phyloP scores from a whole-genome alignment of 164 flowering plant genomes.

The Macadamia integrifolia region DNA sequence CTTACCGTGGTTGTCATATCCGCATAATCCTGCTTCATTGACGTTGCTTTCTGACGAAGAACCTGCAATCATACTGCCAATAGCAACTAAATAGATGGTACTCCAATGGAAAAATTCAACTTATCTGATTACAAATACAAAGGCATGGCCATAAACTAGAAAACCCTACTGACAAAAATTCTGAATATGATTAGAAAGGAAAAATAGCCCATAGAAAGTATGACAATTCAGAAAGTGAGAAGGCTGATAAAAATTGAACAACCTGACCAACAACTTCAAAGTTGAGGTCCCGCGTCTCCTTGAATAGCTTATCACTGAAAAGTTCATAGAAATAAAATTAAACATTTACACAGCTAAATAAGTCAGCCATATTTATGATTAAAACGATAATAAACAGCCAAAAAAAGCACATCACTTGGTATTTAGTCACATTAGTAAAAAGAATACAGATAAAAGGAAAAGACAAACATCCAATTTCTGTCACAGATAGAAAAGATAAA shows the following conservation, averaged over 20 bases:
- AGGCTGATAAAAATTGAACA: slow-evolving; percentile 21
- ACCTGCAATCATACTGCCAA: slow-evolving; percentile 65
- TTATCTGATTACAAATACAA: background rate
- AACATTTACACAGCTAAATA: too few relatives aligned
- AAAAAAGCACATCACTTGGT: too few relatives aligned
- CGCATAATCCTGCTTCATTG: slow-evolving; percentile 96
- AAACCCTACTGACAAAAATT: background rate
- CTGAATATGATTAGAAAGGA: too few relatives aligned
- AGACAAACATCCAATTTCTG: too few relatives aligned
- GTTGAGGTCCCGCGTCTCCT: slow-evolving; percentile 93
- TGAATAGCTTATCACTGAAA: slow-evolving; percentile 89
- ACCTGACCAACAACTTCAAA: slow-evolving; percentile 99
- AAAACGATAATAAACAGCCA: too few relatives aligned
- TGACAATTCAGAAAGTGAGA: background rate
- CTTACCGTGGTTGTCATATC: slow-evolving; percentile 82
- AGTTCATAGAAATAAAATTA: background rate
- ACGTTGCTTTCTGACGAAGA: slow-evolving; percentile 92
- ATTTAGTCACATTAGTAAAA: too few relatives aligned
- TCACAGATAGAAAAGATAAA: too few relatives aligned
- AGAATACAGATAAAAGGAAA: too few relatives aligned
- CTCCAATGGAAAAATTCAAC: slow-evolving; percentile 4
- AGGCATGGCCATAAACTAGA: background rate
- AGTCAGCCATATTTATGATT: too few relatives aligned
- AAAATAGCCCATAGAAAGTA: too few relatives aligned
- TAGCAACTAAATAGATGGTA: slow-evolving; percentile 21